phyloP scores from a whole-genome alignment of 1,139 yeast genomes.

The Sugiyamaella paludigena region DNA sequence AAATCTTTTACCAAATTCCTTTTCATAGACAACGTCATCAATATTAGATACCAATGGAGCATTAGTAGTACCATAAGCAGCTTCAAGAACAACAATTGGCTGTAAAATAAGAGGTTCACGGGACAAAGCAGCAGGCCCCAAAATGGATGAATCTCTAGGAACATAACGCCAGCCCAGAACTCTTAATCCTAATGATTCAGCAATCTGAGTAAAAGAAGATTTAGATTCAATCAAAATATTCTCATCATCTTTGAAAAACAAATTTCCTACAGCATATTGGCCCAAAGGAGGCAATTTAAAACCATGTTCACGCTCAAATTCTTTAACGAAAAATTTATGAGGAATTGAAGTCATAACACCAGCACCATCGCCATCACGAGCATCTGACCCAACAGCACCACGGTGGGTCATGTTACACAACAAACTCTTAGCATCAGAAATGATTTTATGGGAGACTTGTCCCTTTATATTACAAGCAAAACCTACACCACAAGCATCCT shows the following conservation, averaged over 20 bases:
- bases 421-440: constrained; percentile 78
- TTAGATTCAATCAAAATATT: constrained; percentile 62
- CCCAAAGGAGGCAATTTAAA: constrained; percentile 70
- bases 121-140: constrained; percentile 92
- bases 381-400: constrained; percentile 95
- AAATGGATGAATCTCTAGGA: constrained; percentile 89
- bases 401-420: constrained; percentile 98
- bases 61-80: constrained; percentile 47
- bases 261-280: constrained; percentile 92
- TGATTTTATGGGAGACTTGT: constrained; percentile 80
- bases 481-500: constrained; percentile 99
- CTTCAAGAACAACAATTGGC: constrained; percentile 75
- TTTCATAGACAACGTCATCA: constrained; percentile 53
- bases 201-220: constrained; percentile 76
- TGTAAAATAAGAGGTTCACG: constrained; percentile 91
- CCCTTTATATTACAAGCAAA: constrained; percentile 96
- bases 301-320: constrained; percentile 59
- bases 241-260: constrained; percentile 84
- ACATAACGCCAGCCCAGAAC: constrained; percentile 95
- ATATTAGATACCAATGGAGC: constrained; percentile 25
- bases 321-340: constrained; percentile 79
- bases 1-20: constrained; percentile 59
- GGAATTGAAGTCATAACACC: constrained; percentile 94
- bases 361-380: constrained; percentile 98
- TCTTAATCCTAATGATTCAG: constrained; percentile 67